Evolutionary conservation across 495 filamentous ascomycete genomes (phyloP), one percentile per base, ranked within the genome.

Genomic region (Thermochaetoides thermophila): DNA sequence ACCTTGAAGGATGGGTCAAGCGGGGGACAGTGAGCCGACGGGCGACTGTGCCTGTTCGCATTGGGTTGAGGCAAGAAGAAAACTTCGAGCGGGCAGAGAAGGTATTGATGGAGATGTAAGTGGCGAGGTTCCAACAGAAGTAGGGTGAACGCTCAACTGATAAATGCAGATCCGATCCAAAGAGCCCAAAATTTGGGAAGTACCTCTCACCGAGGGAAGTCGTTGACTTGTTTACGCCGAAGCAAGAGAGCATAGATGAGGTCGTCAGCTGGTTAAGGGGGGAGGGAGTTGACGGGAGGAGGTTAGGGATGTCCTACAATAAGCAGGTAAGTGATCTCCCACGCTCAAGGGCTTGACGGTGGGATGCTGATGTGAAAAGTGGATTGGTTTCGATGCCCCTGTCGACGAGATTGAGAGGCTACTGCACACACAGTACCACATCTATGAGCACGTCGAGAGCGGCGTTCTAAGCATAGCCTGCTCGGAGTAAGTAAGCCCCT

Each of bases 121-220:
- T 31, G 10, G 7, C 17, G 8, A 11, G 4, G 6, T 12, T n/a
- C n/a, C n/a, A n/a, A n/a, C n/a, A n/a, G n/a, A n/a, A n/a, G n/a
- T n/a, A n/a, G n/a, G n/a, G n/a, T n/a, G n/a, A n/a, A n/a, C n/a
- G n/a, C n/a, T n/a, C n/a, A n/a, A n/a, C n/a, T n/a, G n/a, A n/a
- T n/a, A n/a, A 25, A n/a, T 12, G 11, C 73, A 91, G 64, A 75
- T 91, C 58, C 71, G 78, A 31, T 75, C 81, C 47, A 62, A 73
- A 37, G 4, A 74, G 71, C 0, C 44, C 54, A 4, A 67, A 60
- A 25, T 75, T 67, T 41, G 71, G 71, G 7, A 56, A 72, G 35
- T 60, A 75, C 42, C 53, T 68, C 59, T 58, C 52, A 3, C 34
- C 52, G 12, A 26, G 60, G 9, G 57, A 72, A 33, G 59, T 72